Evolutionary conservation across 805 yeast genomes (phyloP).

Genomic region (Wickerhamomyces subpelliculosus): DNA sequence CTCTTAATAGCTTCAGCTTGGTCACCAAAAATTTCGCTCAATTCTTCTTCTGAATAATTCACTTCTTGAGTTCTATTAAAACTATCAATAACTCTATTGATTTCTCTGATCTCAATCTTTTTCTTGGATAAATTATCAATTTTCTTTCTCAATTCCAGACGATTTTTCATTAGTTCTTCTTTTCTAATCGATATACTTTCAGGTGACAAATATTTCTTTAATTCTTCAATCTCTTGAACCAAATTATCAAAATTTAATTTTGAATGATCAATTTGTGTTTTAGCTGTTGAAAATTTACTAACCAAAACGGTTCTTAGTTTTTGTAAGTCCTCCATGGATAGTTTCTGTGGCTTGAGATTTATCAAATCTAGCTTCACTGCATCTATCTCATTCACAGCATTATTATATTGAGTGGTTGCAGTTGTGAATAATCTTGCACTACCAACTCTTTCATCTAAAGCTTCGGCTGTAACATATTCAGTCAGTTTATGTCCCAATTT

Average conservation of each 20-base stretch:
- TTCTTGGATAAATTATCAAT: constrained; percentile 11
- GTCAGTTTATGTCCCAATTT: background rate
- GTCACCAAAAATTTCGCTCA: constrained; percentile 11
- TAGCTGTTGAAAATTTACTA: constrained; percentile 4
- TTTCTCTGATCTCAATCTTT: constrained; percentile 10
- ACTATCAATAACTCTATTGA: constrained; percentile 8
- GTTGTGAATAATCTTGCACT: constrained; percentile 1
- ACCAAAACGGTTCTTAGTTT: constrained; percentile 5
- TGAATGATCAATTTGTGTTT: constrained; percentile 10
- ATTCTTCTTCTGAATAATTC: constrained; percentile 8
- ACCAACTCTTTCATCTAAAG: constrained; percentile 1
- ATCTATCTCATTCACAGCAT: background rate
- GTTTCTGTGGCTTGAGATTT: background rate
- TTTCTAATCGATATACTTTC: constrained; percentile 1
- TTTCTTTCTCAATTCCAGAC: constrained; percentile 7
- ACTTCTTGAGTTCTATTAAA: constrained; percentile 3
- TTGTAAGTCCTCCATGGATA: background rate
- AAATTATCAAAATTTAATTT: constrained; percentile 3
- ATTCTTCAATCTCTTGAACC: constrained; percentile 1
- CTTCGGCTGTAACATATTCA: background rate
- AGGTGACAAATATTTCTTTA: constrained; percentile 3
- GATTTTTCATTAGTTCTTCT: constrained; percentile 8
- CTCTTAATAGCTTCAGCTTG: constrained; percentile 2
- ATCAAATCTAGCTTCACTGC: background rate
- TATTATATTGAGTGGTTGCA: background rate